Conservation (phyloP, 106 monocot genomes). For the Allium cepa region DNA sequence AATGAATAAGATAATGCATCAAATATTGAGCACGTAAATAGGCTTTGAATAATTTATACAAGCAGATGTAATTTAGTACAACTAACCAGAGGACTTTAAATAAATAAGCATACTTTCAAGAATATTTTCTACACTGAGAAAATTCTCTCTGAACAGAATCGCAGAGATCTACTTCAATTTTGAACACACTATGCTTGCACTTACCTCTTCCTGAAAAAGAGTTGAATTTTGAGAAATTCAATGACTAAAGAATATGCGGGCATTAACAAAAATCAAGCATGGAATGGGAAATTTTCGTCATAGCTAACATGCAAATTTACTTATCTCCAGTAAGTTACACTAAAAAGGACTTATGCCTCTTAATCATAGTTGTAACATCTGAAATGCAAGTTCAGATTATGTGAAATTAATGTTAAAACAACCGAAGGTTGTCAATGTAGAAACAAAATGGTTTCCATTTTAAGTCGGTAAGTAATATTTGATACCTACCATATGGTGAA, state of each 20-base stretch:
- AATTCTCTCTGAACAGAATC: slow-evolving; percentile 49
- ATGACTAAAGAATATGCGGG: not conserved
- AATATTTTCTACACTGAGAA: slow-evolving; percentile 17
- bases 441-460: not conserved
- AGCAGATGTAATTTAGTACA: not conserved
- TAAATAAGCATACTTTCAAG: slow-evolving; percentile 27
- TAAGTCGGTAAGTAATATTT: not conserved
- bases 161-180: slow-evolving; percentile 48
- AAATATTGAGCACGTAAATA: slow-evolving; percentile 7
- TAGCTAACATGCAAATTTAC: no score
- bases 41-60: slow-evolving; percentile 28
- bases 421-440: not conserved
- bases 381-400: no score
- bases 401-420: not conserved
- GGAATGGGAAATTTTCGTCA: not conserved
- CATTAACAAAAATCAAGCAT: no score
- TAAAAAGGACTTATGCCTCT: no score
- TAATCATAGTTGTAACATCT: no score
- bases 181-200: slow-evolving; percentile 71
- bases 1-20: slow-evolving; percentile 40
- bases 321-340: no score
- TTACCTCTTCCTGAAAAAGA: slow-evolving; percentile 99
- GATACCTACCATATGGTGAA: slow-evolving; percentile 81
- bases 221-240: slow-evolving; percentile 3
- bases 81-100: no score